phyloP scores from a whole-genome alignment of 208 protist species.

The Acanthamoeba polyphaga region DNA sequence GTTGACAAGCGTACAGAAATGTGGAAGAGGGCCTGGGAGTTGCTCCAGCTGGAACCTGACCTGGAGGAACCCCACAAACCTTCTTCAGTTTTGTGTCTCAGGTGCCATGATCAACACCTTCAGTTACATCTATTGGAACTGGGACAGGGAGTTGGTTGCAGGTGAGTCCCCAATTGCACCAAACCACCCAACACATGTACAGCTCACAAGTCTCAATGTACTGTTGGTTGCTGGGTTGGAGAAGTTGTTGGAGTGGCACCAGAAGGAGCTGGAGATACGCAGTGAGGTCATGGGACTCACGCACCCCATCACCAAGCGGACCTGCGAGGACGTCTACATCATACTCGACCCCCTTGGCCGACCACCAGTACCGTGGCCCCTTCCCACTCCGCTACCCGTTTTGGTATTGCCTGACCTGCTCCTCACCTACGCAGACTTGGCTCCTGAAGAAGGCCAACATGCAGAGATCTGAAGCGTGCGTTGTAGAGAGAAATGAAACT shows the following conservation, averaged over 20 bases:
- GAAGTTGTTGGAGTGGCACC: slow-evolving; percentile 65
- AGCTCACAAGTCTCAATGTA: neutral
- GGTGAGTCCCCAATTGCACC: neutral
- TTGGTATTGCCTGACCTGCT: neutral
- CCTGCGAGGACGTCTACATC: slow-evolving; percentile 54
- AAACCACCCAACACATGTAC: too few relatives aligned
- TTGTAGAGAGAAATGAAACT: neutral
- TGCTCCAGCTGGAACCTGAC: neutral
- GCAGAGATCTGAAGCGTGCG: neutral
- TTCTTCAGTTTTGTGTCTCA: too few relatives aligned
- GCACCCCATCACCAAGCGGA: slow-evolving; percentile 43
- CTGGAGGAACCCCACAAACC: neutral
- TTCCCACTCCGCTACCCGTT: too few relatives aligned
- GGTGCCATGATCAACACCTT: neutral
- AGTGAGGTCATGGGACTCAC: neutral
- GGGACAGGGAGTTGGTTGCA: slow-evolving; percentile 8
- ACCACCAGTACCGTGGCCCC: neutral
- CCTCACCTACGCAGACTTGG: neutral
- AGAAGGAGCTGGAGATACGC: neutral
- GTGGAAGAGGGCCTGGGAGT: neutral
- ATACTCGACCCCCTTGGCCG: slow-evolving; percentile 41
- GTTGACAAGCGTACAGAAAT: neutral
- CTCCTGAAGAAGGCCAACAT: neutral
- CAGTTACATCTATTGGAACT: slow-evolving; percentile 64
- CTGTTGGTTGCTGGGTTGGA: slow-evolving; percentile 1